Evolutionary conservation across 306 rosid genomes (phyloP), one percentile per base, ranked within the genome.

Genomic region (Cicer bijugum): DNA sequence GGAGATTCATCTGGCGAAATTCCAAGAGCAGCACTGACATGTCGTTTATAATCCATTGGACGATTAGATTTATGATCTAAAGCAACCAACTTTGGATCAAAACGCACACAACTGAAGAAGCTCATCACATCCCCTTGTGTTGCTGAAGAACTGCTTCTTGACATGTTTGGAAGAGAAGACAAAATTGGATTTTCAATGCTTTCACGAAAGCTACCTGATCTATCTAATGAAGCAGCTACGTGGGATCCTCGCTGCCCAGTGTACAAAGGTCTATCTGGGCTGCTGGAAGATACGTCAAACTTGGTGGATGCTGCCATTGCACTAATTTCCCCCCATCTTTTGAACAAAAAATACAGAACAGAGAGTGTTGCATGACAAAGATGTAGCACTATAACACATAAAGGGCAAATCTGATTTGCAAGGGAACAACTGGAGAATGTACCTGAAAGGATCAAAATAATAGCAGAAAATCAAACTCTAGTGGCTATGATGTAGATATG

Each of bases 241-340:
- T 89, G 90, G 90, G 96, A 87, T 83, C 96, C 96, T 67, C 90
- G 93, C 87, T 86, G 93, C 84, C 90, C 96, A 81, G 82, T 58
- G 83, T 88, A 88, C 72, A 85, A 75, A 73, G 88, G 89, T 88
- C 97, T 88, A 73, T 92, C 97, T 8, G 92, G 90, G 88, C 94
- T 89, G 82, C 83, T 75, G 71, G 93, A 89, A 40, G 97, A 85
- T 80, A 85, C 72, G 74, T 89, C 96, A 84, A 85, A 89, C 87
- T 89, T 92, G 88, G 91, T 81, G 80, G 96, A 81, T 63, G 89
- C 84, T 78, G 95, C 92, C 97, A 92, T 89, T 83, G 85, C 81
- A 85, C 85, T 83, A 88, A 78, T 86, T 83, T 81, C 88, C 83
- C 69, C 84, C 76, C 89, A 82, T 82, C 77, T 74, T 75, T 82